Conservation (phyloP, 2,329 filamentous ascomycete species). For the Trichophyton verrucosum region DNA sequence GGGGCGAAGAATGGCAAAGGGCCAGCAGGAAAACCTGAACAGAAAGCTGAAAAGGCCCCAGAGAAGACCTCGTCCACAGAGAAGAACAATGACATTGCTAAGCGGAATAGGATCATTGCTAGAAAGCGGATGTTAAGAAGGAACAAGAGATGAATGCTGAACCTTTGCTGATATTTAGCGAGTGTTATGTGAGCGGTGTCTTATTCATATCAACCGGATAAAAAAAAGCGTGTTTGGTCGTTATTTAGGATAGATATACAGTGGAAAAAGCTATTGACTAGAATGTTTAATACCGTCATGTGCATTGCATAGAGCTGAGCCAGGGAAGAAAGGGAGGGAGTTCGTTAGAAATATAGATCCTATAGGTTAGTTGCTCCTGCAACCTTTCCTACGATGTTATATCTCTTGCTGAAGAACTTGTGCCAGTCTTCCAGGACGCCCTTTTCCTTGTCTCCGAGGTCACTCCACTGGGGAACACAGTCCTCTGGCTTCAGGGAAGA, state of each 20-base stretch:
- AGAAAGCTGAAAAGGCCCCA: constrained; percentile 8
- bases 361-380: constrained; percentile 28
- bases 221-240: background rate
- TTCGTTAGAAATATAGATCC: background rate
- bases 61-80: constrained; percentile 9
- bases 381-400: constrained; percentile 57
- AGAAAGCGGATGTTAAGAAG: constrained; percentile 67
- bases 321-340: background rate
- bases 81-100: constrained; percentile 44
- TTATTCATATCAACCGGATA: background rate
- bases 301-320: background rate
- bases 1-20: constrained; percentile 13
- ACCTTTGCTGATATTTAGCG: background rate
- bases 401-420: constrained; percentile 92
- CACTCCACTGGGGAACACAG: constrained; percentile 68
- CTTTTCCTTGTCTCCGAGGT: constrained; percentile 74
- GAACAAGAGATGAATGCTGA: constrained; percentile 39
- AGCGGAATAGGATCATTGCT: constrained; percentile 65
- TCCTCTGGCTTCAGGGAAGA: constrained; percentile 81
- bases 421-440: constrained; percentile 80
- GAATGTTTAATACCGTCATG: background rate
- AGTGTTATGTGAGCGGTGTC: background rate
- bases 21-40: background rate
- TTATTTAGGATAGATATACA: background rate
- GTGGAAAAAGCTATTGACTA: background rate